Evolutionary conservation across 2,329 filamentous ascomycete species (phyloP).

Genomic region (Cucurbitaria berberidis): DNA sequence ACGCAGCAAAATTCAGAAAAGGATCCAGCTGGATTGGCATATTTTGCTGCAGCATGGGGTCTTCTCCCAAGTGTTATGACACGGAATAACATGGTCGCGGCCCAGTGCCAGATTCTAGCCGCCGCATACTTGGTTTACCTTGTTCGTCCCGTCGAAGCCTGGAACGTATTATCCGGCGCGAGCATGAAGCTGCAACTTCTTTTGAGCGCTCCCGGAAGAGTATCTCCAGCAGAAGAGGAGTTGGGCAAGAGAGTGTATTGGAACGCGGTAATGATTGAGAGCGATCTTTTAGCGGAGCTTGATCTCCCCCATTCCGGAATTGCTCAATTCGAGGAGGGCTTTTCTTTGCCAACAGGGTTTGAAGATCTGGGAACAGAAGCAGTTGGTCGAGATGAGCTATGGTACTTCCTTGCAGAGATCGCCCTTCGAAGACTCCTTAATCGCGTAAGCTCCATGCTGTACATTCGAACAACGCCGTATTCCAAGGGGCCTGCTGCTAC

Average conservation of each 20-base stretch:
- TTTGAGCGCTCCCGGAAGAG: constrained; percentile 73
- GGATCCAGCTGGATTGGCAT: constrained; percentile 76
- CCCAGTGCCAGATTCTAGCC: constrained; percentile 80
- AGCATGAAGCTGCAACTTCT: constrained; percentile 83
- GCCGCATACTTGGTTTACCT: constrained; percentile 84
- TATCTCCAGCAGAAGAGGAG: constrained; percentile 73
- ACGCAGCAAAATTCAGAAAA: constrained; percentile 71
- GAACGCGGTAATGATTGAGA: constrained; percentile 82
- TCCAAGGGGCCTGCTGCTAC: constrained; percentile 56
- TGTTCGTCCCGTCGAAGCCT: constrained; percentile 81
- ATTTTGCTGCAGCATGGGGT: constrained; percentile 81
- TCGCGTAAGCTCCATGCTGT: constrained; percentile 79
- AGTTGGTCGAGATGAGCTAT: constrained; percentile 76
- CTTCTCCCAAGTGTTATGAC: constrained; percentile 80
- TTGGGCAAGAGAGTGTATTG: constrained; percentile 81
- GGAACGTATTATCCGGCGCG: constrained; percentile 78
- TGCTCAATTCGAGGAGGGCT: constrained; percentile 80
- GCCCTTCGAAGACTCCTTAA: constrained; percentile 78
- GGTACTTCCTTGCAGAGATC: constrained; percentile 87
- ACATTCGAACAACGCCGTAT: constrained; percentile 66
- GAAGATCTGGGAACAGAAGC: constrained; percentile 70
- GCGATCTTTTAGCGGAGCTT: constrained; percentile 76
- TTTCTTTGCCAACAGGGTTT: constrained; percentile 79
- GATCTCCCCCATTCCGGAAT: constrained; percentile 84
- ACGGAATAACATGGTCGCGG: constrained; percentile 75